A percentile compares a stretch with the other conserved stretches of the same genome.
These are phyloP conservation scores for Claviceps monticola DNA, from an alignment of 2,329 filamentous ascomycete species.

Conservation along the genomic window DNA sequence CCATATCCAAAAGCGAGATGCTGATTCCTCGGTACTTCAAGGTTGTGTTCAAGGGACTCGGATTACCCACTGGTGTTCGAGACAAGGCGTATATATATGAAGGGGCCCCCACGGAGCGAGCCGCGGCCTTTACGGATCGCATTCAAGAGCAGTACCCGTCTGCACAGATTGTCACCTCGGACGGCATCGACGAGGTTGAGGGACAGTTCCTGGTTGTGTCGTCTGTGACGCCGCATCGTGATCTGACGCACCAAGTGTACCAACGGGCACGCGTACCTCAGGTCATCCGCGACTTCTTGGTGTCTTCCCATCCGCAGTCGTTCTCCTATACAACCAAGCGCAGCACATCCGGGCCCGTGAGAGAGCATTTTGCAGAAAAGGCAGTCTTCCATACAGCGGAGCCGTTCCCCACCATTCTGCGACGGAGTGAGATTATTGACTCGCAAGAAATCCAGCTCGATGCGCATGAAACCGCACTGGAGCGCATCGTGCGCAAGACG, in stretches of 20 bases:
- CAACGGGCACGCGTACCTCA: slow-evolving; percentile 76
- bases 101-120: slow-evolving; percentile 61
- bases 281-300: slow-evolving; percentile 71
- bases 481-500: slow-evolving; percentile 82
- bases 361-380: slow-evolving; percentile 72
- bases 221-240: slow-evolving; percentile 66
- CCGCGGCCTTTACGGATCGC: slow-evolving; percentile 72
- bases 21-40: slow-evolving; percentile 78
- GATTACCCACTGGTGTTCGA: slow-evolving; percentile 65
- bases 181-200: slow-evolving; percentile 64
- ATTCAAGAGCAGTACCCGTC: slow-evolving; percentile 84
- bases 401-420: slow-evolving; percentile 78
- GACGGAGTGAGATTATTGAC: slow-evolving; percentile 70
- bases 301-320: slow-evolving; percentile 60
- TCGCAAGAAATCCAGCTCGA: slow-evolving; percentile 52
- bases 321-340: slow-evolving; percentile 69
- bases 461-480: slow-evolving; percentile 75
- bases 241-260: slow-evolving; percentile 70
- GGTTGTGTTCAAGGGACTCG: slow-evolving; percentile 77
- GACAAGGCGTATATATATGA: slow-evolving; percentile 93
- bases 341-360: slow-evolving; percentile 52
- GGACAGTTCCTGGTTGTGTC: slow-evolving; percentile 82
- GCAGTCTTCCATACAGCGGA: slow-evolving; percentile 71
- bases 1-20: slow-evolving; percentile 67
- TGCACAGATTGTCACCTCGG: slow-evolving; percentile 63